These are phyloP conservation scores for Kodamaea fukazawae DNA, from an alignment of 805 yeast genomes.

Conservation along the genomic window DNA sequence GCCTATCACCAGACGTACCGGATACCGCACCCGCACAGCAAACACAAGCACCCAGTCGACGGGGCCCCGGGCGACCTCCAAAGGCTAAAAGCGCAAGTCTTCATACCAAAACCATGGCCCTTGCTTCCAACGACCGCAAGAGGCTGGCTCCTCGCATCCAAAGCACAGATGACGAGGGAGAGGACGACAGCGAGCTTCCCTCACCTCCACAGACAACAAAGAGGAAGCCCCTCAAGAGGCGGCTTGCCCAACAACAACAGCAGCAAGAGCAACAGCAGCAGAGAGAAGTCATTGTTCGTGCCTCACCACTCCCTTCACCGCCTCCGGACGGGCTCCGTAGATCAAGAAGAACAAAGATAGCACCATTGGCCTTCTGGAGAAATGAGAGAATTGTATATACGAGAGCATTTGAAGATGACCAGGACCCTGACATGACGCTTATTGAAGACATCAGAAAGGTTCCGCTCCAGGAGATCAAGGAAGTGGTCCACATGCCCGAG, in stretches of 20 bases:
- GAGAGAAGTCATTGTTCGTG: constrained; percentile 10
- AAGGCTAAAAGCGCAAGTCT: constrained; percentile 15
- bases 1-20: constrained; percentile 12
- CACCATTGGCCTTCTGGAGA: constrained; percentile 82
- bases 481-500: constrained; percentile 53
- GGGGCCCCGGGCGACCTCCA: background rate
- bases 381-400: constrained; percentile 70
- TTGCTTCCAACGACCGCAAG: constrained; percentile 17
- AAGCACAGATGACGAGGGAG: constrained; percentile 19
- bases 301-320: constrained; percentile 41
- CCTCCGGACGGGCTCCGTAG: constrained; percentile 54
- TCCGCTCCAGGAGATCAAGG: constrained; percentile 55
- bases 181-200: constrained; percentile 20
- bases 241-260: constrained; percentile 10
- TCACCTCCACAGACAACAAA: constrained; percentile 14
- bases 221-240: constrained; percentile 14
- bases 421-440: constrained; percentile 43
- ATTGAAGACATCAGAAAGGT: constrained; percentile 33
- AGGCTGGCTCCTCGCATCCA: constrained; percentile 11
- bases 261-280: constrained; percentile 1
- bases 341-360: constrained; percentile 62
- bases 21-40: background rate
- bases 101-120: constrained; percentile 34
- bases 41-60: no score
- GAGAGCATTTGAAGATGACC: constrained; percentile 28